Evolutionary conservation across 129 eudicot genomes (phyloP).

Genomic region (Saposhnikovia divaricata): DNA sequence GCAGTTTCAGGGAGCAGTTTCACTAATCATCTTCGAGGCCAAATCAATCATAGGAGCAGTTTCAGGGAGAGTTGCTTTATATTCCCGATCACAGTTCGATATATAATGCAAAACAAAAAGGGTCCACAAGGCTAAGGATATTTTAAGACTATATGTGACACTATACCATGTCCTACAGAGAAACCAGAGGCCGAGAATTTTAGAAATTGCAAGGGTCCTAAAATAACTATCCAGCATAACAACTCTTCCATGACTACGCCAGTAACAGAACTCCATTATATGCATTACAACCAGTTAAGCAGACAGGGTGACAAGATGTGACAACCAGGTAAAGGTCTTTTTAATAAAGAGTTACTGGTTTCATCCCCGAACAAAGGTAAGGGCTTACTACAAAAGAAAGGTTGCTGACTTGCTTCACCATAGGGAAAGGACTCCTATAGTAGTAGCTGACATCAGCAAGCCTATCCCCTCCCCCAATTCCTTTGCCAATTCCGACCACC

Average conservation of each 20-base stretch:
- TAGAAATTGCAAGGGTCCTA: neutral
- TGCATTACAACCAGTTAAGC: too few species aligned
- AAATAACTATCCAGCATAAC: neutral
- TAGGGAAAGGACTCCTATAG: neutral
- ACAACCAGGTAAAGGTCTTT: neutral
- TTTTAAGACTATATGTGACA: neutral
- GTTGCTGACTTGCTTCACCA: neutral
- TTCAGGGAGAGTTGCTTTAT: constrained; percentile 75
- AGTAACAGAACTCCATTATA: neutral
- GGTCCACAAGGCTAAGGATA: neutral
- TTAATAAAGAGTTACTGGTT: too few species aligned
- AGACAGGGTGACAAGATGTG: neutral
- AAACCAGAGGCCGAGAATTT: neutral
- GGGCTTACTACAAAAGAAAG: neutral
- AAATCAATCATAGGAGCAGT: constrained; percentile 89
- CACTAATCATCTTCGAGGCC: constrained; percentile 74
- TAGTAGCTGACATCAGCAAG: neutral
- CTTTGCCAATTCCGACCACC: neutral
- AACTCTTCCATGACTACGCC: neutral
- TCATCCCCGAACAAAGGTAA: too few species aligned
- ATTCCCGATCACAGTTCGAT: constrained; percentile 44
- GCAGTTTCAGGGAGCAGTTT: constrained; percentile 89
- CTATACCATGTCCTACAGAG: neutral
- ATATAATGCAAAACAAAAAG: neutral
- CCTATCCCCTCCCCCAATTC: neutral